Conservation (phyloP, 352 stramenopile species). For the Peronosclerospora sorghi region DNA sequence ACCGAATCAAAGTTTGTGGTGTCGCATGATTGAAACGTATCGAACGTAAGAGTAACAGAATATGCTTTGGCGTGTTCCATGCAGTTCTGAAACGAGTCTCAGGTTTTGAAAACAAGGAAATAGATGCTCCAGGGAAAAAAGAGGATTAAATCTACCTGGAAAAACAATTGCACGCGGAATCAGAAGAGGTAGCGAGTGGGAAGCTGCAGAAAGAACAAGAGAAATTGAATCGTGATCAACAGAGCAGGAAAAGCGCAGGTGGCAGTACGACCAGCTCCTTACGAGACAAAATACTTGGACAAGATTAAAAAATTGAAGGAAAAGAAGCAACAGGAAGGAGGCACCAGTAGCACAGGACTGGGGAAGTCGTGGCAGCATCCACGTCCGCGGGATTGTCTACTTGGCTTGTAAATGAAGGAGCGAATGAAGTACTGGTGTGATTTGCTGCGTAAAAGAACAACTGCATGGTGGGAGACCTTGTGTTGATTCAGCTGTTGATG, state of each 20-base stretch:
- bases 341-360: slow-evolving; percentile 1
- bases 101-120: too few species aligned
- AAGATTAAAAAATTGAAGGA: slow-evolving; percentile 62
- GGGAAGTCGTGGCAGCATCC: slow-evolving; percentile 13
- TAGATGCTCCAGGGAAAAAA: slow-evolving; percentile 21
- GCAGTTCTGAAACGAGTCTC: slow-evolving; percentile 54
- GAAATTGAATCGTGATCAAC: slow-evolving; percentile 13
- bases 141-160: slow-evolving; percentile 49
- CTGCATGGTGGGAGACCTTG: slow-evolving; percentile 63
- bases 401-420: too few species aligned
- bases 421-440: too few species aligned
- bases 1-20: too few species aligned
- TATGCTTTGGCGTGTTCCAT: not conserved
- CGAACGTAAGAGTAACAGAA: too few species aligned
- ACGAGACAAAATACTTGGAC: slow-evolving; percentile 65
- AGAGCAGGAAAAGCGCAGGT: too few species aligned
- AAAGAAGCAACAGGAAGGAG: slow-evolving; percentile 28
- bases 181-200: slow-evolving; percentile 13
- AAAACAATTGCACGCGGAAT: slow-evolving; percentile 38
- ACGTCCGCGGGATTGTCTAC: too few species aligned
- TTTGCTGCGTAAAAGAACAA: too few species aligned
- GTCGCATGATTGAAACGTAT: too few species aligned
- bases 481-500: slow-evolving; percentile 57
- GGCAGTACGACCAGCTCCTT: slow-evolving; percentile 15
- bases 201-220: slow-evolving; percentile 19